Evolutionary conservation across 2,329 filamentous ascomycete species (phyloP).

Genomic region (Colletotrichum liaoningense): DNA sequence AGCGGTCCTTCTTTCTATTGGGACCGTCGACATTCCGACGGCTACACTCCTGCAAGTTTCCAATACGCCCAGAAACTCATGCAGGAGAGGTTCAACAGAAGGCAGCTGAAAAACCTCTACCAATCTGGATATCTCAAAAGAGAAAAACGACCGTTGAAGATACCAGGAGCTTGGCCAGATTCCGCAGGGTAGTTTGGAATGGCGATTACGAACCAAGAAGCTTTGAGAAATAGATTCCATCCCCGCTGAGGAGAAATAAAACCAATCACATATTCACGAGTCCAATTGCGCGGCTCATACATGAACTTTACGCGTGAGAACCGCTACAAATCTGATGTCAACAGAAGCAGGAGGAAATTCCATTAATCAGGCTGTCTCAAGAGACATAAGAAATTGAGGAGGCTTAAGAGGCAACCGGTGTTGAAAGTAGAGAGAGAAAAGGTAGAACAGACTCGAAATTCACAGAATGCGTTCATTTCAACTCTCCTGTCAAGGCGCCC

Average conservation of each 20-base stretch:
- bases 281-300: too few relatives aligned
- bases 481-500: too few relatives aligned
- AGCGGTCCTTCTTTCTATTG: too few relatives aligned
- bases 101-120: neutral
- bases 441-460: neutral
- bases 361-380: neutral
- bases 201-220: too few relatives aligned
- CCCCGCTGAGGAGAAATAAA: too few relatives aligned
- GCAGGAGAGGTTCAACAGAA: neutral
- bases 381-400: neutral
- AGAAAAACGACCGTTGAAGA: neutral
- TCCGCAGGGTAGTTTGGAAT: neutral
- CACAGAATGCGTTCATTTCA: neutral
- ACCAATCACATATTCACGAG: too few relatives aligned
- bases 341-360: neutral
- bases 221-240: too few relatives aligned
- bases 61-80: neutral
- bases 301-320: neutral
- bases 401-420: neutral
- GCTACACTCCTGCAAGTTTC: neutral
- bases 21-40: neutral
- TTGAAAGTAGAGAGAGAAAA: neutral
- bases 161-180: neutral
- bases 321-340: neutral
- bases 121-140: neutral